Base-by-base conservation (phyloP, 495 filamentous ascomycete species). In the Pseudevernia furfuracea region DNA sequence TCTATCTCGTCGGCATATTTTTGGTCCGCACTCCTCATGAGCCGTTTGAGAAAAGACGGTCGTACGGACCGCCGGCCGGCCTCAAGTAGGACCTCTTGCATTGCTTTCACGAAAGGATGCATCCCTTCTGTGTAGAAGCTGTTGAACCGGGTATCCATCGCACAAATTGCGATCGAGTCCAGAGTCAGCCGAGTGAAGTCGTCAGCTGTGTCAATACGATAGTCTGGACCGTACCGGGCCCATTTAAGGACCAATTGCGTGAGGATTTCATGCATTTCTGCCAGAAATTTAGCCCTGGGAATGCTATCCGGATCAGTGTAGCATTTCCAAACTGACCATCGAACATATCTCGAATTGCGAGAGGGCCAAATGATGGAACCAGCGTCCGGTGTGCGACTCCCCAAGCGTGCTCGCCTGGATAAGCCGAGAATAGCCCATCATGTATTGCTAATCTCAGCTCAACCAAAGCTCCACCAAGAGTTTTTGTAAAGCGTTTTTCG, bases 111-210 rank as follows among this genome's bases (percentile, higher is more conserved):
- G 66, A 91, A 90, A 1, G 87, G 85, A 67, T 90, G 87, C 65
- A 85, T 68, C 0, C 85, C 79, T 34, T 87, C 82, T 39, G 79
- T 77, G 67, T 90, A 90, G 72, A 86, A 90, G 15, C 82, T 85
- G 69, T 92, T 91, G 77, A 91, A 92, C 23, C 89, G 83, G 52
- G 79, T 86, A 37, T 82, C 84, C 87, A 92, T 89, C 0, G 88
- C 75, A 68, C 86, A 90, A 17, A 91, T 78, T 7, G 86, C 85
- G 28, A 91, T 82, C 0, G 86, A 87, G 67, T 92, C 88, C 17
- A 92, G 78, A 4, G 87, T 86, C 46, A 92, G 72, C 14, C 87
- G 82, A 4, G 89, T 91, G 64, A 92, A 90, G 71, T 91, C 87
- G n/a, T 87, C 87, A 0, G 83, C 79, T 2, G 83, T 82, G 34